A percentile compares a stretch with the other conserved stretches of the same genome.
Evolutionary conservation across 2,329 filamentous ascomycete genomes (phyloP).

Genomic region (Alternaria brassicicola): DNA sequence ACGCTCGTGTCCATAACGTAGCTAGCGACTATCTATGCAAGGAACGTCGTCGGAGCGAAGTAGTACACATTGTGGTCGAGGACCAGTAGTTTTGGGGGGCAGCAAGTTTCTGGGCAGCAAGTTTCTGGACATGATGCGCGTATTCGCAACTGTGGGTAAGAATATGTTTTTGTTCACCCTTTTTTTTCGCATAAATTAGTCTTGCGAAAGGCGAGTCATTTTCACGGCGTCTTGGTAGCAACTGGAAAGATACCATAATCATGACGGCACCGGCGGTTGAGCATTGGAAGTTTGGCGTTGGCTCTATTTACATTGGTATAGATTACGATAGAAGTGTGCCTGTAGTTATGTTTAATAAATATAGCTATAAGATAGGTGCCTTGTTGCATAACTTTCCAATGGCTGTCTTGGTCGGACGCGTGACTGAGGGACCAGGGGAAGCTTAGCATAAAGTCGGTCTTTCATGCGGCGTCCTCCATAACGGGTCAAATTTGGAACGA

Average conservation of each 20-base stretch:
- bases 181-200: conserved; percentile 1
- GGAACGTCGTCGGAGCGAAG: conserved; percentile 21
- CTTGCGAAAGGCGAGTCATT: background rate
- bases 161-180: background rate
- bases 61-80: conserved; percentile 37
- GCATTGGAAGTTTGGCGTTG: conserved; percentile 3
- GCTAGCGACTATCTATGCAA: conserved; percentile 29
- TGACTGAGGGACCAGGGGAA: background rate
- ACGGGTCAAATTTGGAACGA: conserved; percentile 4
- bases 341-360: background rate
- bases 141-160: background rate
- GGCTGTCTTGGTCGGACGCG: background rate
- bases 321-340: background rate
- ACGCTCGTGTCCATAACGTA: conserved; percentile 35
- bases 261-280: background rate
- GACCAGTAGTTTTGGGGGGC: conserved; percentile 14
- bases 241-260: conserved; percentile 4
- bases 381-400: background rate
- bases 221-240: conserved; percentile 7
- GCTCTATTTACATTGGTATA: background rate
- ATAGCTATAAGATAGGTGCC: conserved; percentile 2
- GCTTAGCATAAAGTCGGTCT: conserved; percentile 5
- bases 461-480: conserved; percentile 10
- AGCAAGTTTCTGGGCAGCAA: background rate
- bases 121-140: background rate